Evolutionary conservation across 2,329 filamentous ascomycete species (phyloP).

Genomic region (Aspergillus sp.): DNA sequence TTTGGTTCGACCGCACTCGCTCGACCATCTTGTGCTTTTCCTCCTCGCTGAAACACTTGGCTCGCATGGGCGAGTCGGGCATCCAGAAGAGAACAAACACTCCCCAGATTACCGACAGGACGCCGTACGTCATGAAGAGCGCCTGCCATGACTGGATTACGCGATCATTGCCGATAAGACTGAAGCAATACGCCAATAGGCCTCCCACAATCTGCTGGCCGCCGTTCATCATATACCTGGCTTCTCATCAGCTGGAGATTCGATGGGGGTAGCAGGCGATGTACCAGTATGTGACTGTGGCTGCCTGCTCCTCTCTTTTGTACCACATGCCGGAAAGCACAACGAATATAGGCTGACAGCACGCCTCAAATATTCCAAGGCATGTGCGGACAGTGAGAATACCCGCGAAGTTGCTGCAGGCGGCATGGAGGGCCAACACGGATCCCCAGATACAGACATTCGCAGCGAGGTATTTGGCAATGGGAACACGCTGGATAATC

Average conservation of each 20-base stretch:
- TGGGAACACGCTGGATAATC: slow-evolving; percentile 54
- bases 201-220: slow-evolving; percentile 64
- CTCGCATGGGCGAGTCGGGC: slow-evolving; percentile 62
- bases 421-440: slow-evolving; percentile 52
- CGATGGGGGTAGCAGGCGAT: background rate
- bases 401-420: slow-evolving; percentile 50
- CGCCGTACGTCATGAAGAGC: slow-evolving; percentile 58
- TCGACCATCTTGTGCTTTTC: slow-evolving; percentile 57
- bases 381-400: slow-evolving; percentile 54
- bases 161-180: slow-evolving; percentile 42
- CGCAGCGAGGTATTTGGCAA: slow-evolving; percentile 57
- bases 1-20: slow-evolving; percentile 52
- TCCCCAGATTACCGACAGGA: slow-evolving; percentile 54
- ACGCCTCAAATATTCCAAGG: slow-evolving; percentile 62
- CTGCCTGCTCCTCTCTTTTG: slow-evolving; percentile 56
- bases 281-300: slow-evolving; percentile 59
- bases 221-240: slow-evolving; percentile 64
- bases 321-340: slow-evolving; percentile 64
- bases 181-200: slow-evolving; percentile 50
- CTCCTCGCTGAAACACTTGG: slow-evolving; percentile 57
- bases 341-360: slow-evolving; percentile 59
- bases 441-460: slow-evolving; percentile 58
- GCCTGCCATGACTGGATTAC: slow-evolving; percentile 58
- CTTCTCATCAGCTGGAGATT: background rate
- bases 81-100: slow-evolving; percentile 55